Evolutionary conservation across 495 filamentous ascomycete genomes (phyloP), one percentile per base, ranked within the genome.

Genomic region (Cetradonia linearis): DNA sequence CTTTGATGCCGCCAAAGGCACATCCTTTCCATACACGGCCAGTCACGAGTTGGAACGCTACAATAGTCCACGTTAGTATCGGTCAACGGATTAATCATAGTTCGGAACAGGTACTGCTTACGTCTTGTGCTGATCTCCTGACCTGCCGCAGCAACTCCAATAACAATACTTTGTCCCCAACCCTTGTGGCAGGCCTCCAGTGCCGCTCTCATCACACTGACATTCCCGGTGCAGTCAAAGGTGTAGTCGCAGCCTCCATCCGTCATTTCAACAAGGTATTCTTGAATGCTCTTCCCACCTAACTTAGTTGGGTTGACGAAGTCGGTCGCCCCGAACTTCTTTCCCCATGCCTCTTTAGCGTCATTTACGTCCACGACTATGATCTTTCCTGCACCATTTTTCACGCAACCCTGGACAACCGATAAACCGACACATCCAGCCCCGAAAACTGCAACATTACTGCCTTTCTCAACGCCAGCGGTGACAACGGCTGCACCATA

Each of bases 131-230:
- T 79, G 59, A 98, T 98, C 79, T 98, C 93, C 77, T 97, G 92
- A 23, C 93, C 93, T 54, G 94, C 94, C 62, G 93, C 94, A 52
- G 93, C 93, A 59, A 98, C 93, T 68, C 93, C 93, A 69, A 98
- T 98, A 69, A 98, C 83, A 67, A 98, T 95, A 68, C 88, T 94
- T 84, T 97, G 84, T 62, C 93, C 93, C 93, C 93, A 98, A 34
- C 93, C 93, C 81, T 98, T 98, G 75, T 98, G 94, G 76, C 93
- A 98, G 40, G 93, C 91, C 77, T 98, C 93, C 52, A 98, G 82
- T 49, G 93, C 93, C 33, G 87, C 88, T 61, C 93, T 83, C 93
- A 98, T 98, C 38, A 98, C 93, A 56, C 85, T 81, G 30, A 96
- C 91, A 68, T 97, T 97, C 23, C 93, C 93, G 5, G 93, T 98